Base-by-base conservation (phyloP, 768 basidiomycete genomes). In the Suillus paluster region DNA sequence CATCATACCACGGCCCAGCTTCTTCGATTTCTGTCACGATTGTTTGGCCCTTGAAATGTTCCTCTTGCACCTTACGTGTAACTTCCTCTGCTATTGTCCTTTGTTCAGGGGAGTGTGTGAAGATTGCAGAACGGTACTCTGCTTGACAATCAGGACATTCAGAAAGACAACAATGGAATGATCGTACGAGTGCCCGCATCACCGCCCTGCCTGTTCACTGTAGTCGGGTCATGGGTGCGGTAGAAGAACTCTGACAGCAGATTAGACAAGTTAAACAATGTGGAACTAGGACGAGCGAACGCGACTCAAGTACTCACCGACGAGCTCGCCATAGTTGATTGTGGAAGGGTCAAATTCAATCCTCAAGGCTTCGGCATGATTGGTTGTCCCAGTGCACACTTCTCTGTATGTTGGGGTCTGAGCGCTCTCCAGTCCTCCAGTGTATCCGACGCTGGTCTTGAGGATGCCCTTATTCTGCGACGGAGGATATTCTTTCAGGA, bases 101-200 rank as follows among this genome's bases (percentile, higher is more conserved):
- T 72, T 98, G 97, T 66, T 91, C 92, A 1, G 83, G 80, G 0
- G 86, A 83, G 68, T 90, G 79, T 15, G 86, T 89, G 76, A 95
- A 98, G 71, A 99, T 97, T 14, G 87, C 93, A 2, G 95, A 95
- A 54, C 97, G 93, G 73, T 98, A 98, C 76, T 98, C 94, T 92
- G 72, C 19, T 27, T 19, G 41, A 30, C 19, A 50, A 42, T 59
- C 39, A 67, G 58, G 17, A 33, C 39, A 41, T n/a, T 12, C 44
- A 17, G 10, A 4, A 54, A 7, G 48, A n/a, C 27, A 3, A 17
- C 11, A 10, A 19, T 8, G 17, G 15, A 21, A 10, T n/a, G 41
- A 39, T 42, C 88, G 65, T 70, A 95, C 94, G 95, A 33, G 87
- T 86, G 21, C 95, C 95, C 3, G 70, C 71, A 68, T 97, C 94